Evolutionary conservation across 805 yeast species (phyloP), one percentile per base, ranked within the genome.

Genomic region (Yamadazyma sp.): DNA sequence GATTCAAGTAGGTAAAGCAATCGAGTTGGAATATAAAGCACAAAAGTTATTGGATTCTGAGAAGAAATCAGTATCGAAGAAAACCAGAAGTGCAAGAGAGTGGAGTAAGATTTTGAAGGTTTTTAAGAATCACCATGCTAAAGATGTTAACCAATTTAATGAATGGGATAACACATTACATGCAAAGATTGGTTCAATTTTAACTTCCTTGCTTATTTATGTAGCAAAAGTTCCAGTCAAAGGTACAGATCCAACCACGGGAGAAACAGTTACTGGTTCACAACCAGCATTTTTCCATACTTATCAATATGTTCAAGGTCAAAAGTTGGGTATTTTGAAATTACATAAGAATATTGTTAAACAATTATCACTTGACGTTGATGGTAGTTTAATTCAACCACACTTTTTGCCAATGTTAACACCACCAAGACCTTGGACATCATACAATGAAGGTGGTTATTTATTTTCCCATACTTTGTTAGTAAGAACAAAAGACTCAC

Each of bases 261-360:
- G 84, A 8, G 61, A 76, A 34, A 55, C 56, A 1, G 82, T 85
- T n/a, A 60, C 61, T 21, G 94, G 89, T 14, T 66, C 73, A 25
- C 91, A 88, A 6, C 96, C 97, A 2, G 98, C 98, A 0, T 84
- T 93, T 50, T 80, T 79, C 41, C 98, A 93, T 53, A 76, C 87
- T 4, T 89, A 86, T 58, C 94, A 86, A 58, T 87, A 82, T 50
- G 74, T 76, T 31, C 74, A 75, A 36, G 96, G 97, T 23, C 76
- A 77, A 40, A 82, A 81, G 51, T 62, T 87, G 18, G 98, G 98
- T 27, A 80, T 89, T 7, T 64, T 93, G 38, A 81, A 79, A 42
- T 63, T 86, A 7, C 96, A 93, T 57, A 76, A 76, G 42, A 70
- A 75, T 9, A 70, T 93, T 33, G 75, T 82, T 3, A 70, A 74